Evolutionary conservation across 2,329 filamentous ascomycete genomes (phyloP), one percentile per base, ranked within the genome.

Genomic region (Penicillium sp.): DNA sequence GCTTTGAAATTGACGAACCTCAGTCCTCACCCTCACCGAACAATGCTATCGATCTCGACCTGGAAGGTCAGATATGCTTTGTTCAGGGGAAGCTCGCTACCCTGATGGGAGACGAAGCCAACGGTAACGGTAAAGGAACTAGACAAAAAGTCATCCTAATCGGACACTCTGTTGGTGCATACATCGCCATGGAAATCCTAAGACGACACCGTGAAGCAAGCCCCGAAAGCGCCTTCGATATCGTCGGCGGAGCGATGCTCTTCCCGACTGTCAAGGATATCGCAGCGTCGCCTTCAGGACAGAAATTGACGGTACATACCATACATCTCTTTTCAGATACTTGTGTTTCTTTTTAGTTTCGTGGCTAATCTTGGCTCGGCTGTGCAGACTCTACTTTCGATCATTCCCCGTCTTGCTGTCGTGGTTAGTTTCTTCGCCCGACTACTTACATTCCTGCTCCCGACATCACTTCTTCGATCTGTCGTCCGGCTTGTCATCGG

Each of bases 181-280:
- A 89, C 70, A 87, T 93, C 21, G 77, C 83, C 3, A 83, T 91
- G 61, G 88, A 92, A 70, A 75, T 89, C 31, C 82, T 90, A 48
- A 78, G 86, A 60, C 78, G 84, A 10, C 81, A 86, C 60, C 75
- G 80, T 36, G 76, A 77, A 38, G 49, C 53, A 43, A n/a, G 2
- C 33, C 36, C 27, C 17, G 3, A 15, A 5, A 58, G 55, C 7
- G 59, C 66, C 12, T 75, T 79, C 44, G 73, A 77, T 58, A 73
- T 80, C 25, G 65, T 75, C 31, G 76, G 77, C 0, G 88, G 82
- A 1, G 79, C 91, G 42, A 78, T 92, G 55, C 79, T 93, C 19
- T 91, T 91, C 70, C 89, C 89, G 1, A 91, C 89, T 1, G 81
- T 93, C 38, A 82, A 86, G n/a, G 83, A 91, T 73, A 86, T 93